Conservation (phyloP, 768 basidiomycete species). For the Peribolospora baueri region DNA sequence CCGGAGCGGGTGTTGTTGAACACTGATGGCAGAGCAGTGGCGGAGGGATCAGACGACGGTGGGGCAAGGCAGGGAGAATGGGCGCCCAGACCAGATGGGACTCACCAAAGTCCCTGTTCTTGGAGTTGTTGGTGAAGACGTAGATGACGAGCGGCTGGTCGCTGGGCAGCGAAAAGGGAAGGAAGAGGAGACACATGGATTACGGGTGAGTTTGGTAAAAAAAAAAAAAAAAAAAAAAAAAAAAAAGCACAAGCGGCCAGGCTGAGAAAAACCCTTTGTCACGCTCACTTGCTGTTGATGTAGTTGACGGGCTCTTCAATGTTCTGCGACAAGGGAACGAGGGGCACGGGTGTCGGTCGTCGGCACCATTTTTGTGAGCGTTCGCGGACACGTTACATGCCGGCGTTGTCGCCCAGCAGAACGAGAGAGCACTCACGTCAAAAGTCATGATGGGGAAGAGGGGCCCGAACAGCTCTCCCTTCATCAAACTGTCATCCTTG, state of each 20-base stretch:
- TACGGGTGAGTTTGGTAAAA: too few relatives aligned
- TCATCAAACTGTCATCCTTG: slow-evolving; percentile 45
- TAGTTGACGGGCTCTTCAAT: slow-evolving; percentile 46
- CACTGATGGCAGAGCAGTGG: slow-evolving; percentile 19
- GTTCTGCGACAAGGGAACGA: slow-evolving; percentile 7
- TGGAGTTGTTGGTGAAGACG: slow-evolving; percentile 39
- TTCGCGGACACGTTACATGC: too few relatives aligned
- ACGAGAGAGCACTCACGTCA: slow-evolving; percentile 14
- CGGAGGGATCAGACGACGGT: slow-evolving; percentile 12
- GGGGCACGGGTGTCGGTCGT: too few relatives aligned
- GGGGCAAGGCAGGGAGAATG: background rate
- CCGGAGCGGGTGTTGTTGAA: slow-evolving; percentile 49
- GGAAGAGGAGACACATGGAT: too few relatives aligned
- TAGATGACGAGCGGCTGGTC: slow-evolving; percentile 41
- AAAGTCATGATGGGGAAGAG: slow-evolving; percentile 50
- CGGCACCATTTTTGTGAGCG: too few relatives aligned
- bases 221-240: too few relatives aligned
- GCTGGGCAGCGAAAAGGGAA: background rate
- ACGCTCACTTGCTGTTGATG: slow-evolving; percentile 16
- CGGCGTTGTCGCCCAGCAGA: too few relatives aligned
- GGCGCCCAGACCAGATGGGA: background rate
- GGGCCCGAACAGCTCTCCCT: slow-evolving; percentile 59
- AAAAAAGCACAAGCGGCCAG: too few relatives aligned
- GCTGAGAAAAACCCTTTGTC: too few relatives aligned
- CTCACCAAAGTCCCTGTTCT: slow-evolving; percentile 19